Conservation (phyloP, 2,329 filamentous ascomycete species). For the Hymenoscyphus fraxineus region DNA sequence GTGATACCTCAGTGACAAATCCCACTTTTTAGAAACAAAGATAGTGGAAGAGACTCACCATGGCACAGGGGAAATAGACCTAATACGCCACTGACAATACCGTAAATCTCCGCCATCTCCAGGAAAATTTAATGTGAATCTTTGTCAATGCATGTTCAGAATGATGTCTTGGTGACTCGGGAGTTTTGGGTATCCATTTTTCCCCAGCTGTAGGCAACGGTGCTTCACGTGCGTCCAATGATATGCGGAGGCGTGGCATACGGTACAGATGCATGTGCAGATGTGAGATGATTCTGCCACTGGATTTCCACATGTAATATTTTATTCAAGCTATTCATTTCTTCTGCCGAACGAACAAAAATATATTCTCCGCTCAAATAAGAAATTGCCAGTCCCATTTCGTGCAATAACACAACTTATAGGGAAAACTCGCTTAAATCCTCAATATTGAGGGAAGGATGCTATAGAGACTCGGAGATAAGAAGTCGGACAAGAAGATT, state of each 20-base stretch:
- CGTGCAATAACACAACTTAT: too few relatives aligned
- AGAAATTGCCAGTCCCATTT: too few relatives aligned
- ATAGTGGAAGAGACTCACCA: slow-evolving; percentile 17
- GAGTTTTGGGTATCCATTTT: neutral
- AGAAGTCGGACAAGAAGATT: too few relatives aligned
- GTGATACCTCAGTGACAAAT: slow-evolving; percentile 1
- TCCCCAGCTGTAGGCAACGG: neutral
- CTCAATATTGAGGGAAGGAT: too few relatives aligned
- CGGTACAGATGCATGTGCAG: neutral
- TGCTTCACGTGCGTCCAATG: slow-evolving; percentile 12
- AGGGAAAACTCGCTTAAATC: too few relatives aligned
- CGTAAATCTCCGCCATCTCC: slow-evolving; percentile 23
- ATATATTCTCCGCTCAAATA: too few relatives aligned
- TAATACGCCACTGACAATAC: slow-evolving; percentile 26
- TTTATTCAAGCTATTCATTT: too few relatives aligned
- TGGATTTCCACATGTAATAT: too few relatives aligned
- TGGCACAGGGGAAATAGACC: slow-evolving; percentile 27
- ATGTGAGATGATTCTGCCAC: neutral
- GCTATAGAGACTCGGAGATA: too few relatives aligned
- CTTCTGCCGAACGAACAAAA: too few relatives aligned
- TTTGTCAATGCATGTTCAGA: slow-evolving; percentile 1
- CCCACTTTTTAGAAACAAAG: neutral
- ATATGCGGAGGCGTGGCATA: slow-evolving; percentile 4
- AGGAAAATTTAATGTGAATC: neutral
- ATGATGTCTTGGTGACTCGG: neutral